Conservation (phyloP, 2,329 filamentous ascomycete species). For the Claviceps arundinis region DNA sequence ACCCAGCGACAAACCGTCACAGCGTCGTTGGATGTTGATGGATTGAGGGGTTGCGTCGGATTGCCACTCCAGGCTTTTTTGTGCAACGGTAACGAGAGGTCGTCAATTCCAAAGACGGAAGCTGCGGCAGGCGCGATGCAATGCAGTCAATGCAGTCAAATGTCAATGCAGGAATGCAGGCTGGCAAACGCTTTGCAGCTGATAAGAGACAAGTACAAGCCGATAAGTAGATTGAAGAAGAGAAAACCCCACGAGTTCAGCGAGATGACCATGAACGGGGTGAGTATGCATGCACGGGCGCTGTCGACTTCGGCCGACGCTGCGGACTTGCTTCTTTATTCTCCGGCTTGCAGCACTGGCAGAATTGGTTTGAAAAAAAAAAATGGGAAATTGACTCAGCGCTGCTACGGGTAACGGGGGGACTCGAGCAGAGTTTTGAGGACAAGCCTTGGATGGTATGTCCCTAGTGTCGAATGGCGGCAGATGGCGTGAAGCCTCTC, state of each 20-base stretch:
- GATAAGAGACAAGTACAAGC: neutral
- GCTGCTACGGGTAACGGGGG: neutral
- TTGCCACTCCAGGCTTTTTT: neutral
- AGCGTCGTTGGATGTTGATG: neutral
- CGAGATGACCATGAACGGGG: neutral
- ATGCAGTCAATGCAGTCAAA: neutral
- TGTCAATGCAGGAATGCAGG: neutral
- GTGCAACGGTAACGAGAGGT: neutral
- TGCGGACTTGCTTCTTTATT: neutral
- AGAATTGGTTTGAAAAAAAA: neutral
- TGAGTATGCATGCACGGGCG: neutral
- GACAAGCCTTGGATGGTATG: slow-evolving; percentile 2
- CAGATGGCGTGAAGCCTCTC: slow-evolving; percentile 1
- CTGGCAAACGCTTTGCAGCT: neutral
- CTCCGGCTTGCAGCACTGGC: neutral
- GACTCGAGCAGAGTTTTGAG: slow-evolving; percentile 5
- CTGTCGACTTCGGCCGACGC: no score
- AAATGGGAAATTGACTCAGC: neutral
- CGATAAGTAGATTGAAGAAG: neutral
- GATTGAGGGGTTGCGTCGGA: neutral
- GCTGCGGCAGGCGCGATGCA: slow-evolving; percentile 1
- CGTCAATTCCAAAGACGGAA: neutral
- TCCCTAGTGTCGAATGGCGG: neutral
- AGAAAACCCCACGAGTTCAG: neutral
- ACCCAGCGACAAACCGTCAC: neutral